phyloP scores from a whole-genome alignment of 345 rosid genomes.

The Abelmoschus esculentus region DNA sequence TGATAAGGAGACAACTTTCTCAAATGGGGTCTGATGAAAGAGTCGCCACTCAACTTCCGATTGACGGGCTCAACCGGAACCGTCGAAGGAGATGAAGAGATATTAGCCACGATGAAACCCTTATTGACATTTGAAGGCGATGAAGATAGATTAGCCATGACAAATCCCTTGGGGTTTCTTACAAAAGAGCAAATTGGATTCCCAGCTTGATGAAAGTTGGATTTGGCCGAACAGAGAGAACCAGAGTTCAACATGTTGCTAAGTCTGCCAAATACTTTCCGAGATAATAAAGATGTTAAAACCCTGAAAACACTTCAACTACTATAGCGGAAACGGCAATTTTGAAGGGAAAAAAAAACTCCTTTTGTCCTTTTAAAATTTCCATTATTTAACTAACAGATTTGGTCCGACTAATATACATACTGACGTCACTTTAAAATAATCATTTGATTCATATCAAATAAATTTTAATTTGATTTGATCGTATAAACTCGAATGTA shows the following conservation, averaged over 20 bases:
- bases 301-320: background rate
- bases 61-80: constrained; percentile 35
- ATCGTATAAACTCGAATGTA: too few relatives aligned
- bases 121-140: constrained; percentile 18
- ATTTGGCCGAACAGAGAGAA: constrained; percentile 28
- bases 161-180: constrained; percentile 21
- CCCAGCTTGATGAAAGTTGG: constrained; percentile 10
- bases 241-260: constrained; percentile 23
- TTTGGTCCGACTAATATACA: too few relatives aligned
- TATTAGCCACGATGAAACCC: constrained; percentile 30
- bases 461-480: too few relatives aligned
- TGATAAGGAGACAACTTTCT: constrained; percentile 71
- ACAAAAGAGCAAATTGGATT: constrained; percentile 24
- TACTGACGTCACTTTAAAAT: too few relatives aligned
- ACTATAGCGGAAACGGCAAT: too few relatives aligned
- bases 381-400: too few relatives aligned
- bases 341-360: too few relatives aligned
- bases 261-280: background rate
- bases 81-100: constrained; percentile 21
- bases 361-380: too few relatives aligned
- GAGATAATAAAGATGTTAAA: background rate
- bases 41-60: constrained; percentile 48
- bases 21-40: constrained; percentile 81
- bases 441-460: too few relatives aligned
- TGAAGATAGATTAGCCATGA: constrained; percentile 23